Evolutionary conservation across 1,284 basidiomycete genomes (phyloP), one percentile per base, ranked within the genome.

Genomic region (Schizophyllum commune): DNA sequence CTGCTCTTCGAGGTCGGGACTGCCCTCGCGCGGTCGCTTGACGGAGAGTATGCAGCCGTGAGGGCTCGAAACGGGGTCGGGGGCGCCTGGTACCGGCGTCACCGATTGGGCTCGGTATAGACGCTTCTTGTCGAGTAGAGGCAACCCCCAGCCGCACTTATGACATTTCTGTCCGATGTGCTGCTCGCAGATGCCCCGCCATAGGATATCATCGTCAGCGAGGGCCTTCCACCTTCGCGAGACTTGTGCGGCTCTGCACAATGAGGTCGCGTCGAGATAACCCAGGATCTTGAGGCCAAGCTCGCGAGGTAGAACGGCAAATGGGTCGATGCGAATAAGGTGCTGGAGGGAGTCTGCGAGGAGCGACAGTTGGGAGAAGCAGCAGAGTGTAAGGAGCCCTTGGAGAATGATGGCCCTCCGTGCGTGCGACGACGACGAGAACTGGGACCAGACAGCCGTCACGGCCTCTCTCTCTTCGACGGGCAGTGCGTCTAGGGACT

Each of bases 371-470:
- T 98, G 96, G 52, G 94, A 94, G 78, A 97, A 98, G 76, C 96
- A 99, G 74, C 96, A 99, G 93, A 99, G 99, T n/a, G 97, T 98
- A 68, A 99, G 86, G 63, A 99, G 84, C 33, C 96, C 96, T 70
- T 94, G 94, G 56, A 99, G 88, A 70, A 99, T 98, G 70, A 99
- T 85, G 52, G 92, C 92, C 52, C 96, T 85, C 39, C 93, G 87
- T 9, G 90, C 85, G 69, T 97, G 94, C 0, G 94, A 88, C 0
- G 96, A 97, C 0, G 93, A 93, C 11, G 94, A 97, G 76, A 99
- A 99, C 68, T 89, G 92, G 62, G 95, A 93, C 97, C 97, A 99
- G 64, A 98, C 88, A 6, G 91, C 85, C 69, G 90, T 98, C 71
- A 99, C 91, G 22, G 90, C 87, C 69, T 92, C 86, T 59, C 97